Evolutionary conservation across 805 yeast species (phyloP), one percentile per base, ranked within the genome.

Genomic region (Clavispora carvajalis): DNA sequence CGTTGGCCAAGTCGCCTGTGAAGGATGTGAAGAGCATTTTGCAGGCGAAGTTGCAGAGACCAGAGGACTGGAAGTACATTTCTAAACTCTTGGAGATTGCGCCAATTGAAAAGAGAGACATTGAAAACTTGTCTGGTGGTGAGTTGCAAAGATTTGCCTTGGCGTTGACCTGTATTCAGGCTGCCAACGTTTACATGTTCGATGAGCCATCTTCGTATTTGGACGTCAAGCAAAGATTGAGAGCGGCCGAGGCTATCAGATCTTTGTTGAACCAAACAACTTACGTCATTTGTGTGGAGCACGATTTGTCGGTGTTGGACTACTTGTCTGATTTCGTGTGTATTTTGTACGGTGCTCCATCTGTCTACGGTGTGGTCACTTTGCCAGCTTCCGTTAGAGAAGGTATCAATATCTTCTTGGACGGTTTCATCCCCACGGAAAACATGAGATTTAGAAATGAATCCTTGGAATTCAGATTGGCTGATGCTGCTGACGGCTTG

Each of bases 151-250:
- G 99, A 73, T 93, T 93, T 61, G 98, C 99, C 36, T 83, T 93
- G 61, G 99, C 93, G 55, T 84, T 93, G 89, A 86, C 98, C 12
- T 87, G 96, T 74, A 89, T 90, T 35, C 98, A 91, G 69, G 73
- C 71, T 23, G 98, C 98, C 42, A 85, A 88, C 54, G 98, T 93
- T 34, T 93, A 93, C 71, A 93, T 93, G 99, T 93, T 93, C 67
- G 99, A 93, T 70, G 99, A 93, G 73, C 99, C 99, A 35, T 90
- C 98, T 15, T 93, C 99, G 9, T 93, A 93, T 69, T 73, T 93
- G 65, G 99, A 93, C 77, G 98, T 93, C 52, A 93, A 93, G 70
- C 99, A 93, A 71, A 91, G 99, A 80, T 79, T 93, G 67, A 85
- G 93, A 57, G 99, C 99, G 42, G 99, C 99, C 44, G 81, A 80